Percentiles rank a stretch among this genome's conserved stretches.
Evolutionary conservation across 2,329 filamentous ascomycete species (phyloP).

Genomic region (Talaromyces sp.): DNA sequence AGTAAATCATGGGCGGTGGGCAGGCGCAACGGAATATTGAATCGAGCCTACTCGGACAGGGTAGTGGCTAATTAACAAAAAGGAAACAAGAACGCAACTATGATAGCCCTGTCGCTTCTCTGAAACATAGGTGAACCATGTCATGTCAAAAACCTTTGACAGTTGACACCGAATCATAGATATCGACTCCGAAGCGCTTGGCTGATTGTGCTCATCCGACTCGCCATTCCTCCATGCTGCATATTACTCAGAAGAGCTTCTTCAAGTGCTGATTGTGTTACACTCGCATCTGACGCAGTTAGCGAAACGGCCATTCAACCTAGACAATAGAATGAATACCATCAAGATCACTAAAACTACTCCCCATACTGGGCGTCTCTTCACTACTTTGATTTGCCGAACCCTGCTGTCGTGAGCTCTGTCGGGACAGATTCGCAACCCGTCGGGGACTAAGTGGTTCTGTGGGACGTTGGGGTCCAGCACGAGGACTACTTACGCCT

Average conservation of each 20-base stretch:
- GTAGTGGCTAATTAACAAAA: no score
- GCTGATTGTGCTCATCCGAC: slow-evolving; percentile 51
- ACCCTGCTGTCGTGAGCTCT: slow-evolving; percentile 45
- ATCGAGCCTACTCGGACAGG: no score
- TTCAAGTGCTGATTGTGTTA: slow-evolving; percentile 62
- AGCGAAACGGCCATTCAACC: not conserved
- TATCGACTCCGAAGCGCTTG: slow-evolving; percentile 54
- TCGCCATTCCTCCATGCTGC: slow-evolving; percentile 51
- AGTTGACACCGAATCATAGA: slow-evolving; percentile 29
- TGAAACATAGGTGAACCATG: no score
- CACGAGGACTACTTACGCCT: slow-evolving; percentile 25
- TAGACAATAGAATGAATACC: slow-evolving; percentile 36
- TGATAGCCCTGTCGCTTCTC: no score
- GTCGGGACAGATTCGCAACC: slow-evolving; percentile 46
- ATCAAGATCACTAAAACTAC: slow-evolving; percentile 63
- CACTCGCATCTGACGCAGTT: slow-evolving; percentile 51
- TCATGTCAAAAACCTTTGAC: not conserved
- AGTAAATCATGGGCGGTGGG: no score
- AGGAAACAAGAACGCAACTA: no score
- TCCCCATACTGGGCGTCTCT: slow-evolving; percentile 60
- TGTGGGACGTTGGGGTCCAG: slow-evolving; percentile 22
- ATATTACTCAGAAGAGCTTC: slow-evolving; percentile 62
- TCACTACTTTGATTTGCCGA: slow-evolving; percentile 48
- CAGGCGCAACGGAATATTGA: no score
- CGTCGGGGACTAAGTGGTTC: slow-evolving; percentile 43